phyloP scores from a whole-genome alignment of 148 eudicot genomes.

The Dianthus caryophyllus region DNA sequence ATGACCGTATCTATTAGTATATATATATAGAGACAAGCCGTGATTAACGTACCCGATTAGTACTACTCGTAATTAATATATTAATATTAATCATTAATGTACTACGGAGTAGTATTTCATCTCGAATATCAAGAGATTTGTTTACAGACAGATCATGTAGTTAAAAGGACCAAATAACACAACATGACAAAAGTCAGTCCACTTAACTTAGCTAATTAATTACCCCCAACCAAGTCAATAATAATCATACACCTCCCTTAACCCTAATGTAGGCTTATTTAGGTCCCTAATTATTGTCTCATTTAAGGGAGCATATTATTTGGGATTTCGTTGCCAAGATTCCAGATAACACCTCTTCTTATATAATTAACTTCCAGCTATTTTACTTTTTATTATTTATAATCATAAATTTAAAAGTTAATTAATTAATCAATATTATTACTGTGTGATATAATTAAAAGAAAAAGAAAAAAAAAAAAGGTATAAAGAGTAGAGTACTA shows the following conservation, averaged over 20 bases:
- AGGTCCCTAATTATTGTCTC: constrained; percentile 34
- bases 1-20: too few species aligned
- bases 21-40: background rate
- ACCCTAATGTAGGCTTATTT: constrained; percentile 16
- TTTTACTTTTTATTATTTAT: too few species aligned
- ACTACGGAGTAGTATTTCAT: background rate
- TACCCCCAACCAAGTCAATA: background rate
- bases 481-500: background rate
- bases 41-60: background rate
- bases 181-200: constrained; percentile 15
- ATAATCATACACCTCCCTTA: constrained; percentile 22
- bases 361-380: constrained; percentile 3
- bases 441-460: too few species aligned
- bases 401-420: too few species aligned
- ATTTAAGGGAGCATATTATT: constrained; percentile 40
- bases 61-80: too few species aligned
- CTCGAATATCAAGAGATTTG: constrained; percentile 23
- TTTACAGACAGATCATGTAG: constrained; percentile 17
- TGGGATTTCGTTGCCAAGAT: constrained; percentile 19
- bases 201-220: background rate
- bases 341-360: constrained; percentile 8
- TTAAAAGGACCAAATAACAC: constrained; percentile 15
- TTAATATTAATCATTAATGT: too few species aligned
- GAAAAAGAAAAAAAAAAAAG: too few species aligned
- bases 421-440: too few species aligned